Evolutionary conservation across 495 filamentous ascomycete species (phyloP).

Genomic region (Bombardia bombarda): DNA sequence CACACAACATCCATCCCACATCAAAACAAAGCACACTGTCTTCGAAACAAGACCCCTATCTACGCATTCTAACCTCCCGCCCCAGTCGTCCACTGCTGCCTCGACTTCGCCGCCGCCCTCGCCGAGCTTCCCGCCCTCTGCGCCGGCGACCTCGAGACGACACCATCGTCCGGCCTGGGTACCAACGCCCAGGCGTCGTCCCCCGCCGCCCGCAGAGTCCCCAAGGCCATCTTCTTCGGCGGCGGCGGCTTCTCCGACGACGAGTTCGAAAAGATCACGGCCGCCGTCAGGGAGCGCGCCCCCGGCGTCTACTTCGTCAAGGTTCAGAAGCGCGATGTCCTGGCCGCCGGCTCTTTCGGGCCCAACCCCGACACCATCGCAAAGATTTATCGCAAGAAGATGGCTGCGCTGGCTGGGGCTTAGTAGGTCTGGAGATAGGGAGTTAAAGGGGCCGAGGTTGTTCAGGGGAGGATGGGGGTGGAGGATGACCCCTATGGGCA

Average conservation of each 20-base stretch:
- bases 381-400: conserved; percentile 27
- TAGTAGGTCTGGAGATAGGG: conserved; percentile 1
- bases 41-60: background rate
- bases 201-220: conserved; percentile 11
- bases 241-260: conserved; percentile 21
- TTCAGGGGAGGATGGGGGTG: too few relatives aligned
- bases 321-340: conserved; percentile 22
- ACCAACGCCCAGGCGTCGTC: conserved; percentile 9
- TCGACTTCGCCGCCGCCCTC: conserved; percentile 14
- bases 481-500: too few relatives aligned
- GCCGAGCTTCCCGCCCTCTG: conserved; percentile 23
- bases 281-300: conserved; percentile 10
- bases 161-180: conserved; percentile 18
- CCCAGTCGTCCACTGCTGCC: conserved; percentile 22
- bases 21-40: background rate
- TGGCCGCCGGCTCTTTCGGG: conserved; percentile 20
- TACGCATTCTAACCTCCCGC: too few relatives aligned
- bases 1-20: background rate
- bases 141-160: conserved; percentile 9
- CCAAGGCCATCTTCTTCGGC: conserved; percentile 24
- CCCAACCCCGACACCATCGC: conserved; percentile 23
- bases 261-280: conserved; percentile 19
- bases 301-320: conserved; percentile 15
- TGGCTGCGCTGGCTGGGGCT: conserved; percentile 13
- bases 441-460: too few relatives aligned